Conservation (phyloP, 164 flowering plant genomes). For the Tinospora cordifolia region DNA sequence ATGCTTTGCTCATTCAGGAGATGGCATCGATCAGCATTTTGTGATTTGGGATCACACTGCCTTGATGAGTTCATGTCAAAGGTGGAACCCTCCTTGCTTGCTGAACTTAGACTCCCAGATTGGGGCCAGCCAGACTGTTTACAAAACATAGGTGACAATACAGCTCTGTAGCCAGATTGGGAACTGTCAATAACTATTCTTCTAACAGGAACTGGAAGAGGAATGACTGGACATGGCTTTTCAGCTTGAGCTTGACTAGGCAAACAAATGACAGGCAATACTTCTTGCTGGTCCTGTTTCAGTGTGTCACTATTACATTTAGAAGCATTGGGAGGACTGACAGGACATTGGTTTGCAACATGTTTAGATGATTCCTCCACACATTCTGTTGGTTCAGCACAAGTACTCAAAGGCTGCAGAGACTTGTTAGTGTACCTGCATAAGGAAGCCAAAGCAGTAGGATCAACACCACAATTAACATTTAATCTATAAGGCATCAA, state of each 20-base stretch:
- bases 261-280: slow-evolving; percentile 24
- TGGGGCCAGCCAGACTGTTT: slow-evolving; percentile 28
- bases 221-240: slow-evolving; percentile 6
- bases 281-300: slow-evolving; percentile 25
- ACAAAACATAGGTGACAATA: slow-evolving; percentile 31
- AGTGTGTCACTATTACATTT: slow-evolving; percentile 13
- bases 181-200: slow-evolving; percentile 31
- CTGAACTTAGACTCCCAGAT: slow-evolving; percentile 32
- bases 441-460: not conserved
- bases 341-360: slow-evolving; percentile 15
- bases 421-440: slow-evolving; percentile 60
- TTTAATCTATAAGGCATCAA: not conserved
- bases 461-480: not conserved
- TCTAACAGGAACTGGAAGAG: slow-evolving; percentile 32
- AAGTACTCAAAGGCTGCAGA: slow-evolving; percentile 20
- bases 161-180: slow-evolving; percentile 33
- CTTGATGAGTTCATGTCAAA: slow-evolving; percentile 16
- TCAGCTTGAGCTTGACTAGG: slow-evolving; percentile 26
- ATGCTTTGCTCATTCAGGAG: slow-evolving; percentile 14
- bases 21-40: not conserved
- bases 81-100: slow-evolving; percentile 5
- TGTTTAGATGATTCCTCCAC: slow-evolving; percentile 23
- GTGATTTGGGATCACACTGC: slow-evolving; percentile 27
- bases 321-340: slow-evolving; percentile 17
- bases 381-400: slow-evolving; percentile 24